Percentiles rank a stretch among this genome's conserved stretches.
Evolutionary conservation across 441 rosid genomes (phyloP).

Genomic region (Gossypium schwendimanii): DNA sequence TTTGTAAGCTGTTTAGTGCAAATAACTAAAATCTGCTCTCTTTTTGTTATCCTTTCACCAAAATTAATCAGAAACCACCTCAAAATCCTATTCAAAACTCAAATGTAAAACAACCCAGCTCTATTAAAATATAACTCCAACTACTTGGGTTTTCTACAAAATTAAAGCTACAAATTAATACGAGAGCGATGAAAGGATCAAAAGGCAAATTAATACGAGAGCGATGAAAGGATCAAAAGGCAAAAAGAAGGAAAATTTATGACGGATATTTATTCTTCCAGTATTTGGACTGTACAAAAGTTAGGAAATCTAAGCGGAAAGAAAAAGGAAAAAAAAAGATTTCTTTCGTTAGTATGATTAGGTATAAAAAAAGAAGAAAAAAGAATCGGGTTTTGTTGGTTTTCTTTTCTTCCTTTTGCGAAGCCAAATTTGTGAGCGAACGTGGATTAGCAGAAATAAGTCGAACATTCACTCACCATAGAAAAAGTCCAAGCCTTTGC

Average conservation of each 20-base stretch:
- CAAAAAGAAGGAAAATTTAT: neutral
- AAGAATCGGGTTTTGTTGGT: conserved; percentile 5
- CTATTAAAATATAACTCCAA: conserved; percentile 7
- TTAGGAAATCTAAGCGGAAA: neutral
- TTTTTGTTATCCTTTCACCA: neutral
- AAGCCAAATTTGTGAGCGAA: conserved; percentile 34
- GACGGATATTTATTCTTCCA: neutral
- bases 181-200: neutral
- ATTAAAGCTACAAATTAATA: neutral
- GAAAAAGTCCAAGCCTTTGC: conserved; percentile 5
- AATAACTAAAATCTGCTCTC: neutral
- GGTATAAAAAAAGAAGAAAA: neutral
- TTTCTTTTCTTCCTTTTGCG: conserved; percentile 30
- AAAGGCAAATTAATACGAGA: neutral
- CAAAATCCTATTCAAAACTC: conserved; percentile 6
- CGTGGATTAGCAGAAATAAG: conserved; percentile 27
- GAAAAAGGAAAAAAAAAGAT: neutral
- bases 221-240: neutral
- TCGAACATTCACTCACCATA: conserved; percentile 18
- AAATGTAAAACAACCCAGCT: neutral
- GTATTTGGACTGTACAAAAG: neutral
- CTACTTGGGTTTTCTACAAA: conserved; percentile 4
- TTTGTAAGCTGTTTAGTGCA: conserved; percentile 16
- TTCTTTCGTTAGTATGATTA: neutral
- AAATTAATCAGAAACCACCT: no score